phyloP scores from a whole-genome alignment of 169 alveolate genomes.

The Nephromyces sp. region DNA sequence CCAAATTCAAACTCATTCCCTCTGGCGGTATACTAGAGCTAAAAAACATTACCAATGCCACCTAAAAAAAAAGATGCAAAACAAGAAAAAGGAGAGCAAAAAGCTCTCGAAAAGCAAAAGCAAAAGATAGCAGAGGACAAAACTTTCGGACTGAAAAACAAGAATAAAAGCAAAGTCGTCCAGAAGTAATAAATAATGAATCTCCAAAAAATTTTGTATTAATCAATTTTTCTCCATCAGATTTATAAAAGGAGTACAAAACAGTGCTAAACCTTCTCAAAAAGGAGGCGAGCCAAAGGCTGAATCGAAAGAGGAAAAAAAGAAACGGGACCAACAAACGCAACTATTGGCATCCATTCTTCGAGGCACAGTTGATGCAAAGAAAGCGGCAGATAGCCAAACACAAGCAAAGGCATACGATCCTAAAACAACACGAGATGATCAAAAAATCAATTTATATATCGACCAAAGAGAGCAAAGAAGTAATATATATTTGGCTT shows the following conservation, averaged over 20 bases:
- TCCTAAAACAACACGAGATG: constrained; percentile 28
- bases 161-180: constrained; percentile 88
- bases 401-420: constrained; percentile 3
- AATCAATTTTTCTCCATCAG: constrained; percentile 1
- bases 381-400: constrained; percentile 49
- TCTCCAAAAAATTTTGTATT: too few species aligned
- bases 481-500: too few species aligned
- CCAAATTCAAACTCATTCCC: too few species aligned
- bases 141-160: constrained; percentile 96
- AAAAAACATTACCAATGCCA: constrained; percentile 12
- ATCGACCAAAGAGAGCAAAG: constrained; percentile 82
- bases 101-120: constrained; percentile 85
- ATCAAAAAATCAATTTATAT: constrained; percentile 85
- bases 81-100: constrained; percentile 35
- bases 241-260: constrained; percentile 40
- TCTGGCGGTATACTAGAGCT: too few species aligned
- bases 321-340: constrained; percentile 79
- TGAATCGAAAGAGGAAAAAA: constrained; percentile 85
- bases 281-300: constrained; percentile 8
- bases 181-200: constrained; percentile 90
- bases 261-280: neutral
- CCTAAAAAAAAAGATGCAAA: constrained; percentile 24
- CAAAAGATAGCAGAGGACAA: constrained; percentile 95
- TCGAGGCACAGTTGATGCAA: constrained; percentile 46
- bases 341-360: constrained; percentile 83